Base-by-base conservation (phyloP, 495 filamentous ascomycete species). In the Penicillium tannophilum region DNA sequence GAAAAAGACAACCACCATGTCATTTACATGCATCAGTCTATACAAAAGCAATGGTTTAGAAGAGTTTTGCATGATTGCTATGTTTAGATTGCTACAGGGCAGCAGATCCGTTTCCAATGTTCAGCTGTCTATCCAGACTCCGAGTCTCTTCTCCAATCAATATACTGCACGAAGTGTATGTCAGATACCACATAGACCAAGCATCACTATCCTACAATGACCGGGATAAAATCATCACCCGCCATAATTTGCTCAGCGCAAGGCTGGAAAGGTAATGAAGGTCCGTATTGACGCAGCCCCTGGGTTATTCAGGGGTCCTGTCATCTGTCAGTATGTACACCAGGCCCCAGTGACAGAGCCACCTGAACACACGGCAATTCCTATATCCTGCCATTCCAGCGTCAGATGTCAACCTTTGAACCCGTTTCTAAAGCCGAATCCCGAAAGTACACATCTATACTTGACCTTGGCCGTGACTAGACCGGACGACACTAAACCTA, bases 21-120 rank as follows among this genome's bases (percentile, higher is more conserved):
- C 74, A 72, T 55, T 64, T 71, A 65, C 66, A 63, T 67, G 69
- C 63, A 62, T 66, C 66, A 66, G 62, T 69, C 60, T 45, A 64
- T 68, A 74, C 64, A 71, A 72, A 73, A 72, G 67, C 65, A 72
- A 67, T 65, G 70, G 66, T 66, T 66, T 65, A 71, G 68, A 72
- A 68, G 46, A 49, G 46, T 49, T 49, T 49, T 49, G 23, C 46
- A 49, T 49, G 45, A 47, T 47, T 23, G 48, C 28, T 52, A 19
- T 36, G 31, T 41, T 28, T 49, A 31, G 24, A 49, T n/a, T 28
- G 24, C 39, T 41, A 41, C 16, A 36, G 33, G 33, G 33, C 33
- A 36, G 33, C 33, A 36, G 33, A 24, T 47, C 14, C 24, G 23
- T 28, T 28, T 47, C 24, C 14, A 28, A 24, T 31, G 26, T 47